Evolutionary conservation across 257 asterid genomes (phyloP).

Genomic region (Linderniella brevidens): DNA sequence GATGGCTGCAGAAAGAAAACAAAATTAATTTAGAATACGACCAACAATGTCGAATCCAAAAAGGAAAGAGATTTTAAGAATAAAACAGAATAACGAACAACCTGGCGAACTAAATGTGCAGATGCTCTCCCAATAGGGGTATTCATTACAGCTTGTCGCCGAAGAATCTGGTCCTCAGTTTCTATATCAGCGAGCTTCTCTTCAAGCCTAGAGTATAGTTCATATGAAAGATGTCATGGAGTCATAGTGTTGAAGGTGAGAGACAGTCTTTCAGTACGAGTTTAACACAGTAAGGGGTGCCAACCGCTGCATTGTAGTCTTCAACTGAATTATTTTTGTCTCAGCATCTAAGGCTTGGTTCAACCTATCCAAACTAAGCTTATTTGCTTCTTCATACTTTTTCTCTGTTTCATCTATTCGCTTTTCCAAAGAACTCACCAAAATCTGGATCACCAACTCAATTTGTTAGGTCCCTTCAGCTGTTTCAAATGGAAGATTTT

Average conservation of each 20-base stretch:
- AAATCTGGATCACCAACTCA: constrained; percentile 26
- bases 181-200: constrained; percentile 63
- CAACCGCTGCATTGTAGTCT: constrained; percentile 61
- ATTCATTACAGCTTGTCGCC: constrained; percentile 38
- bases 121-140: constrained; percentile 40
- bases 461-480: too few relatives aligned
- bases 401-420: constrained; percentile 57
- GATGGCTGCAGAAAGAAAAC: constrained; percentile 27
- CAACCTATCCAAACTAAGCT: constrained; percentile 48
- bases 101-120: constrained; percentile 33
- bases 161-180: constrained; percentile 36
- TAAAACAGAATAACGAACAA: constrained; percentile 11
- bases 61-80: not conserved
- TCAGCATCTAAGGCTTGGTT: constrained; percentile 68
- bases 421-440: constrained; percentile 34
- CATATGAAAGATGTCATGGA: not conserved
- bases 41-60: constrained; percentile 4
- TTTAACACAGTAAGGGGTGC: not conserved
- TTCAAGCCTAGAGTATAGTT: constrained; percentile 30
- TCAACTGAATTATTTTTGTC: constrained; percentile 49
- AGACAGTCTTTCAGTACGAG: not conserved
- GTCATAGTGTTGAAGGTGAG: not conserved
- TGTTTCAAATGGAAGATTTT: too few relatives aligned
- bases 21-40: not conserved
- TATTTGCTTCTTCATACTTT: constrained; percentile 44